Conservation (phyloP, 1,284 basidiomycete species). For the Jaminaea rosea region DNA sequence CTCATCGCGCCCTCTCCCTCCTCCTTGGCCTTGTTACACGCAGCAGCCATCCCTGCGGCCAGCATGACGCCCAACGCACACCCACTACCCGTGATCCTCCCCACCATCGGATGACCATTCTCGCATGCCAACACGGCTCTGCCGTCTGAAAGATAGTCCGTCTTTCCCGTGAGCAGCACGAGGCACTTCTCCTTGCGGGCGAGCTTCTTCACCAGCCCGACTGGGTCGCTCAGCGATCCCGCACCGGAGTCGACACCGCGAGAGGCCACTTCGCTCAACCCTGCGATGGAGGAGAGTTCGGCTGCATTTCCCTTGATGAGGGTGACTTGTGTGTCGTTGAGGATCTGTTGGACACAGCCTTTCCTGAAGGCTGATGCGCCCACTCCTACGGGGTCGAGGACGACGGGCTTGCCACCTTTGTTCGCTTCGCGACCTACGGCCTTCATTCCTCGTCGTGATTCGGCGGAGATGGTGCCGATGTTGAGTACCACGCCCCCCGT, state of each 20-base stretch:
- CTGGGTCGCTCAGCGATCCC: constrained; percentile 65
- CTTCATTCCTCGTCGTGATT: constrained; percentile 64
- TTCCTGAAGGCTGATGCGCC: constrained; percentile 72
- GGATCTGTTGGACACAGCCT: constrained; percentile 56
- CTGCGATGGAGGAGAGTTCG: constrained; percentile 71
- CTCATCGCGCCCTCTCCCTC: not conserved
- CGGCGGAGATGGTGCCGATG: constrained; percentile 70
- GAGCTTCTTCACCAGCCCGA: constrained; percentile 60
- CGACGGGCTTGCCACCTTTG: constrained; percentile 54
- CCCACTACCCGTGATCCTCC: constrained; percentile 77
- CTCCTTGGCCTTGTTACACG: constrained; percentile 48
- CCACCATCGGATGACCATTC: constrained; percentile 71
- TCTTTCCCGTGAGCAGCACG: constrained; percentile 70
- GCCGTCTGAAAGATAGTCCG: constrained; percentile 82
- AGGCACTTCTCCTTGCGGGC: constrained; percentile 72
- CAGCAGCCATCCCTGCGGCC: constrained; percentile 63
- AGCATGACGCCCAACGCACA: constrained; percentile 75
- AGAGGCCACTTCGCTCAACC: constrained; percentile 61
- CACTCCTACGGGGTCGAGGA: constrained; percentile 89
- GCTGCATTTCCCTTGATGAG: constrained; percentile 93
- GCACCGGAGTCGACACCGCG: constrained; percentile 82
- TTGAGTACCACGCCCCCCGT: constrained; percentile 72
- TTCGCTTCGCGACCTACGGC: constrained; percentile 57
- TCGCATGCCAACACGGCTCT: constrained; percentile 58
- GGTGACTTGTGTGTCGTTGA: constrained; percentile 76